Percentiles rank a stretch among this genome's conserved stretches.
Evolutionary conservation across 1,139 yeast genomes (phyloP).

Genomic region (Arxiozyma bovina): DNA sequence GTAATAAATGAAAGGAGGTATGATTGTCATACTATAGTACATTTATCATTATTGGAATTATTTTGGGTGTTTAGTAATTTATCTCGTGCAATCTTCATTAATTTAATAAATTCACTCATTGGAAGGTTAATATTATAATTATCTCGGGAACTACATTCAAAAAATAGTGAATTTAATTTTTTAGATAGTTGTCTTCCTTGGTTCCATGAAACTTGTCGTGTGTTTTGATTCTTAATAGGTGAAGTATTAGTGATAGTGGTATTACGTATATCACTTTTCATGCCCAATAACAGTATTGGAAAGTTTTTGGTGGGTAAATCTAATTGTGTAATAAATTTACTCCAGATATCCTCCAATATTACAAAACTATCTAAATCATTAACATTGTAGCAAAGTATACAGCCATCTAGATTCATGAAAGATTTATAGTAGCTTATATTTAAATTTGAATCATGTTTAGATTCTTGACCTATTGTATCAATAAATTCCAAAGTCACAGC

Average conservation of each 20-base stretch:
- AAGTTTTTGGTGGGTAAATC: conserved; percentile 44
- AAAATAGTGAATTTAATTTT: conserved; percentile 53
- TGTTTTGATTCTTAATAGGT: background rate
- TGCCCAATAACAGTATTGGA: conserved; percentile 80
- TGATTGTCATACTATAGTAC: conserved; percentile 6
- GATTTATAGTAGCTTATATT: conserved; percentile 69
- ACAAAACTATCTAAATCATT: conserved; percentile 75
- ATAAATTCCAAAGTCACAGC: conserved; percentile 74
- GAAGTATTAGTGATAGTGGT: background rate
- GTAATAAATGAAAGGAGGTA: background rate
- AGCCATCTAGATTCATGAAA: conserved; percentile 78
- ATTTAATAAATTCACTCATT: conserved; percentile 58
- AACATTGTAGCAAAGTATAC: conserved; percentile 73
- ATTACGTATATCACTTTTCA: conserved; percentile 55
- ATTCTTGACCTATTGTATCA: conserved; percentile 80
- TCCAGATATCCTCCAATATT: conserved; percentile 67
- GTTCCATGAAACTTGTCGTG: conserved; percentile 38
- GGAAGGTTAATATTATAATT: conserved; percentile 58
- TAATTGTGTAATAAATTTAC: conserved; percentile 60
- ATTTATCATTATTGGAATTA: conserved; percentile 1
- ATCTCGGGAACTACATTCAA: conserved; percentile 74
- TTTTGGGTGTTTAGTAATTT: background rate
- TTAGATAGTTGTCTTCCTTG: conserved; percentile 63
- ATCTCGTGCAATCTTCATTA: conserved; percentile 45
- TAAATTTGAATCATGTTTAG: conserved; percentile 60